These are phyloP conservation scores for Colletotrichum salicis DNA, from an alignment of 2,329 filamentous ascomycete species.

Conservation along the genomic window DNA sequence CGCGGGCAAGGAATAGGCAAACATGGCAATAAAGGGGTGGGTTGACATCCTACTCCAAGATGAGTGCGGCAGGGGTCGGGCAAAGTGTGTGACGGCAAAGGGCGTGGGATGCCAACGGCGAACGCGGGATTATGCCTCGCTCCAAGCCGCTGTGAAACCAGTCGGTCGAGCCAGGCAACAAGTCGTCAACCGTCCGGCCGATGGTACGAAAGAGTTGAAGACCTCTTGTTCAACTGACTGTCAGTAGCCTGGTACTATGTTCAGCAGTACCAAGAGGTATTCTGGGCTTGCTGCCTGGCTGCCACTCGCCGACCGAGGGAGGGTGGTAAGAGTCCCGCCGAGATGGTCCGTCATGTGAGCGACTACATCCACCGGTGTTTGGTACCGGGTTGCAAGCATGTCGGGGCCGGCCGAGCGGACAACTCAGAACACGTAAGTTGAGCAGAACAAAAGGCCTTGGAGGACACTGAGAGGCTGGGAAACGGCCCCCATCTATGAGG, in stretches of 20 bases:
- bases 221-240: constrained; percentile 5
- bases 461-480: not conserved
- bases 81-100: not conserved
- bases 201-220: not conserved
- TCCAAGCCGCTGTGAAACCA: constrained; percentile 5
- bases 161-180: constrained; percentile 7
- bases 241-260: not conserved
- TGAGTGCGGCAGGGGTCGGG: not conserved
- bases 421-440: constrained; percentile 7
- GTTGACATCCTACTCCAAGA: not conserved
- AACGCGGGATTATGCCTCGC: constrained; percentile 6
- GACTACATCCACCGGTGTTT: constrained; percentile 7
- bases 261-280: not conserved
- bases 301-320: not conserved
- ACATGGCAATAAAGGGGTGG: constrained; percentile 3
- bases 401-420: constrained; percentile 25
- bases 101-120: constrained; percentile 3
- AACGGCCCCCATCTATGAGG: constrained; percentile 3
- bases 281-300: constrained; percentile 5
- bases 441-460: not conserved
- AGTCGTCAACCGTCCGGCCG: not conserved
- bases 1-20: constrained; percentile 23
- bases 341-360: constrained; percentile 27
- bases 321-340: constrained; percentile 27
- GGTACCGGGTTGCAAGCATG: not conserved